Evolutionary conservation across 129 eudicot genomes (phyloP).

Genomic region (Oenanthe sinensis): DNA sequence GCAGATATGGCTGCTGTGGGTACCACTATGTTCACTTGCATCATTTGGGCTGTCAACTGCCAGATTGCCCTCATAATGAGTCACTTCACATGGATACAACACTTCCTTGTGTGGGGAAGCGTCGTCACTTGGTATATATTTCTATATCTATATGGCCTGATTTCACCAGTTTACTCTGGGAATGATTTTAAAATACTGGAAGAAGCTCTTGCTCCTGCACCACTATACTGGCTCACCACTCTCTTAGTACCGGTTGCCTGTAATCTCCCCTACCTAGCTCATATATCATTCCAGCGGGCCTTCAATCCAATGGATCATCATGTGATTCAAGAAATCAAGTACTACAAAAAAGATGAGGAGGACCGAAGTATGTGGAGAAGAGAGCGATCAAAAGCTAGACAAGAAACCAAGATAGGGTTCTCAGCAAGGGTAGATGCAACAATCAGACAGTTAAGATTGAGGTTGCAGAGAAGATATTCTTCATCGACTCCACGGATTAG

Average conservation of each 20-base stretch:
- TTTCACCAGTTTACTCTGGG: slow-evolving; percentile 33
- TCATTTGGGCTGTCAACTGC: slow-evolving; percentile 77
- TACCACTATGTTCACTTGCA: slow-evolving; percentile 82
- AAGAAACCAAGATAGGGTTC: slow-evolving; percentile 80
- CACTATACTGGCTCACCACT: slow-evolving; percentile 70
- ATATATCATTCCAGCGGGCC: slow-evolving; percentile 72
- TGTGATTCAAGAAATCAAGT: slow-evolving; percentile 88
- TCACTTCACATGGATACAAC: slow-evolving; percentile 98
- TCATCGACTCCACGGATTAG: slow-evolving; percentile 28
- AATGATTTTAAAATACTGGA: slow-evolving; percentile 48
- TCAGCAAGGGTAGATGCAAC: slow-evolving; percentile 88
- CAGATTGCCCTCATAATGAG: slow-evolving; percentile 96
- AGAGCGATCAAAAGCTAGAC: slow-evolving; percentile 70
- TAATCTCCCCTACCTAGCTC: slow-evolving; percentile 77
- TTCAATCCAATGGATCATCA: slow-evolving; percentile 94
- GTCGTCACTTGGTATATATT: slow-evolving; percentile 64
- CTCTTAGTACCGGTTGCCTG: slow-evolving; percentile 65
- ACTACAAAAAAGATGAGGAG: slow-evolving; percentile 64
- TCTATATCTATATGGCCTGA: slow-evolving; percentile 50
- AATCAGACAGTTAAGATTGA: slow-evolving; percentile 61
- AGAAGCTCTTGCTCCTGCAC: slow-evolving; percentile 77
- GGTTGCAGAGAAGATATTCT: slow-evolving; percentile 52
- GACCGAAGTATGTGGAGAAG: slow-evolving; percentile 76
- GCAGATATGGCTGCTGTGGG: slow-evolving; percentile 94
- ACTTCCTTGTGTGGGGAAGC: slow-evolving; percentile 69